Evolutionary conservation across 305 asterid genomes (phyloP), one percentile per base, ranked within the genome.

Genomic region (Fraxinus dipetala): DNA sequence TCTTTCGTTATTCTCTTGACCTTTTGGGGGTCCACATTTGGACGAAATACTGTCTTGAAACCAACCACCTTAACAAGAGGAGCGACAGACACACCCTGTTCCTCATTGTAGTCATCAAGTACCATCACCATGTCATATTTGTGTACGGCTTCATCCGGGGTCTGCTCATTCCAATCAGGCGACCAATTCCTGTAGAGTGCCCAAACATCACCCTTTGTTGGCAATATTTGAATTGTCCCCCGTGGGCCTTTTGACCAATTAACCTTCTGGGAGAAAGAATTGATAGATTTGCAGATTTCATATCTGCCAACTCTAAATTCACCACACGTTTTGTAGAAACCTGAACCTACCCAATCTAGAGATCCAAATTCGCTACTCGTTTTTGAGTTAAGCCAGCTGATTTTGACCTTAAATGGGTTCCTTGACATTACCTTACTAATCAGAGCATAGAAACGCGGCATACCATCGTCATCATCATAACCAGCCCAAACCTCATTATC

Each of bases 361-460:
- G 86, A 69, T 77, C 97, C 83, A 72, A 95, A 95, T 82, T 94
- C 98, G 61, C 40, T 83, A 85, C 84, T 93, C 45, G 94, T 83
- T 90, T 87, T 92, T 30, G 98, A 95, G 90, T 94, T 94, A 63
- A 95, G 96, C 96, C 97, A 95, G 90, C 95, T 92, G 45, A 94
- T 84, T 79, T 81, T 94, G 89, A 95, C 78, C 91, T 92, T 90
- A 84, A 95, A 92, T 18, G 98, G 98, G 43, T 90, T 87, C 83
- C 88, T 87, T 67, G 95, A 91, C 4, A 90, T 82, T 43, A 94
- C 98, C 87, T 90, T 92, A 84, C 83, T 85, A 51, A 95, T 83
- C 86, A 95, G 83, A 72, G 98, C 99, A 80, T 94, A 95, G 82
- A 92, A 89, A 70, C 98, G 99, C 2, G 98, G 99, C 99, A 95